Evolutionary conservation across 1,284 basidiomycete genomes (phyloP).

Genomic region (Neotropicomus parvogracilis): DNA sequence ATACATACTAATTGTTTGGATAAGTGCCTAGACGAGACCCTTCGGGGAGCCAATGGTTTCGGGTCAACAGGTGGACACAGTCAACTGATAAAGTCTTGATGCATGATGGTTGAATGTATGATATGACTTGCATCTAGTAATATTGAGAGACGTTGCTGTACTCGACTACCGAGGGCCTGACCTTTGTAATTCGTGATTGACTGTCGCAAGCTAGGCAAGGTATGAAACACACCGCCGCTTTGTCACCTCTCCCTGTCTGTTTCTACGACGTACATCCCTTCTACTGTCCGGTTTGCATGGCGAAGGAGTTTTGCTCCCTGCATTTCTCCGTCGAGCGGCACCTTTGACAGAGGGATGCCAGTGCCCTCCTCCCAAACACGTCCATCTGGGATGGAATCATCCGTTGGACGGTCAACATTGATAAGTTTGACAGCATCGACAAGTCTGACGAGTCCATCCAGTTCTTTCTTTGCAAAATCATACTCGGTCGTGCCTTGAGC

Average conservation of each 20-base stretch:
- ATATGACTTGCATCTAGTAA: slow-evolving; percentile 1
- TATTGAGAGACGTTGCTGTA: background rate
- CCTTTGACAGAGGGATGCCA: slow-evolving; percentile 33
- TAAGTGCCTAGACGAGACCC: slow-evolving; percentile 79
- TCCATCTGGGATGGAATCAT: slow-evolving; percentile 40
- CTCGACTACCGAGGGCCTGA: background rate
- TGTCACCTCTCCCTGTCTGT: slow-evolving; percentile 39
- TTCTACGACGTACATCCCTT: slow-evolving; percentile 46
- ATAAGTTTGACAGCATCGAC: slow-evolving; percentile 76
- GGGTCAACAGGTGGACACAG: slow-evolving; percentile 90
- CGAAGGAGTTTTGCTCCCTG: slow-evolving; percentile 45
- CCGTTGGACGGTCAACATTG: slow-evolving; percentile 35
- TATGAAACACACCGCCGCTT: slow-evolving; percentile 5
- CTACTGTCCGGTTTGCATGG: slow-evolving; percentile 46
- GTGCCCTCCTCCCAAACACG: slow-evolving; percentile 41
- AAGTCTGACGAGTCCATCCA: slow-evolving; percentile 67
- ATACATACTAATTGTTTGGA: slow-evolving; percentile 5
- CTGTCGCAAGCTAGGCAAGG: background rate
- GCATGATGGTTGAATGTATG: background rate
- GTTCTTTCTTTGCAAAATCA: slow-evolving; percentile 46
- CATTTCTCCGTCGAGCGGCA: slow-evolving; percentile 26
- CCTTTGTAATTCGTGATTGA: background rate
- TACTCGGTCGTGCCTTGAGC: slow-evolving; percentile 50
- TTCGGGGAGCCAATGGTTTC: slow-evolving; percentile 85
- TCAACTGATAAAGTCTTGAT: slow-evolving; percentile 33